phyloP scores from a whole-genome alignment of 2,329 filamentous ascomycete species.

The Macroventuria anomochaeta region DNA sequence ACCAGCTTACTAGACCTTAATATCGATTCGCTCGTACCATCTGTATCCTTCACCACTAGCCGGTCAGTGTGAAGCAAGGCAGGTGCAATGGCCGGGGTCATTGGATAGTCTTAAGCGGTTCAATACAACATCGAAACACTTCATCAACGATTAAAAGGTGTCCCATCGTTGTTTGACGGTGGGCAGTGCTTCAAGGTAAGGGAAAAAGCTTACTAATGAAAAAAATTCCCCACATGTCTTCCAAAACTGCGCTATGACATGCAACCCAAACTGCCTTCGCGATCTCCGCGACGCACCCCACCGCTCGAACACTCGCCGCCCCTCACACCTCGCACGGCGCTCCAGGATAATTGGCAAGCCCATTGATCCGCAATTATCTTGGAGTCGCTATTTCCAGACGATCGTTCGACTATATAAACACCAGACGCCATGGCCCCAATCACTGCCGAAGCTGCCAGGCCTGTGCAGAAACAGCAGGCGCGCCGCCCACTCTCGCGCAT shows the following conservation, averaged over 20 bases:
- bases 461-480: constrained; percentile 34
- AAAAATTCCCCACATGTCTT: too few relatives aligned
- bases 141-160: too few relatives aligned
- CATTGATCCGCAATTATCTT: constrained; percentile 48
- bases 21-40: too few relatives aligned
- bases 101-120: too few relatives aligned
- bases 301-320: constrained; percentile 18
- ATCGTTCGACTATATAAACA: constrained; percentile 5
- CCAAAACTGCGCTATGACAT: constrained; percentile 4
- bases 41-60: too few relatives aligned
- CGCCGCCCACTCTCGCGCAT: constrained; percentile 43
- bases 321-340: constrained; percentile 35
- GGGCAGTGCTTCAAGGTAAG: too few relatives aligned
- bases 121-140: too few relatives aligned
- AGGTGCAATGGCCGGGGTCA: too few relatives aligned
- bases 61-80: too few relatives aligned
- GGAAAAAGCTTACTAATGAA: too few relatives aligned
- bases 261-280: constrained; percentile 12
- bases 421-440: constrained; percentile 37
- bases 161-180: too few relatives aligned
- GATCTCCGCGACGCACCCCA: constrained; percentile 25
- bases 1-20: too few relatives aligned
- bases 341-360: constrained; percentile 52
- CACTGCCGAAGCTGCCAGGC: constrained; percentile 32
- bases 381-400: constrained; percentile 45